Percentiles rank a stretch among this genome's conserved stretches.
Conservation (phyloP, 2,329 filamentous ascomycete genomes). For the Eurotiales sp. region DNA sequence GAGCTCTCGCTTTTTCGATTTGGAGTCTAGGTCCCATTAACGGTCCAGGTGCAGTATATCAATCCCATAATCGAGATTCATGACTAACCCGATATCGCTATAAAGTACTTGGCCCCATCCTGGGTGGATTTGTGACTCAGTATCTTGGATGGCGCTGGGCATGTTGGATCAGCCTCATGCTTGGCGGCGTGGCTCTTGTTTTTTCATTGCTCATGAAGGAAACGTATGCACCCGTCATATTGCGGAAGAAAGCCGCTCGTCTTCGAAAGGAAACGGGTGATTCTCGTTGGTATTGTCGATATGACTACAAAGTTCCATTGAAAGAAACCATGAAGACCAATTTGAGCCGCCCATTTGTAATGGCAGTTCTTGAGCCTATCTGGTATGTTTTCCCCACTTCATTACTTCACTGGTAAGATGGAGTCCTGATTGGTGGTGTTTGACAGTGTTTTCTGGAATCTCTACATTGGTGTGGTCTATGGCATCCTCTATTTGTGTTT, state of each 20-base stretch:
- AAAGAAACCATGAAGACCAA: slow-evolving; percentile 67
- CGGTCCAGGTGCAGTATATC: slow-evolving; percentile 61
- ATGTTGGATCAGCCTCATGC: slow-evolving; percentile 64
- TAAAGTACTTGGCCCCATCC: slow-evolving; percentile 59
- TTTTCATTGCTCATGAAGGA: slow-evolving; percentile 59
- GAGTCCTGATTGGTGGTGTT: slow-evolving; percentile 11
- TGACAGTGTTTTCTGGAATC: slow-evolving; percentile 66
- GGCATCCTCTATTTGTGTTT: slow-evolving; percentile 87
- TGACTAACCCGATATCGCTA: neutral
- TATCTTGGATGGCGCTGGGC: slow-evolving; percentile 81
- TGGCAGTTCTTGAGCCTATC: slow-evolving; percentile 79
- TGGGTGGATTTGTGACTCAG: slow-evolving; percentile 73
- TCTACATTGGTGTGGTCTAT: slow-evolving; percentile 73
- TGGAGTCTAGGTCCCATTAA: slow-evolving; percentile 85
- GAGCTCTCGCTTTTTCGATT: slow-evolving; percentile 76
- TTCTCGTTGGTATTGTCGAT: slow-evolving; percentile 71
- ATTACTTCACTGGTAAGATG: neutral
- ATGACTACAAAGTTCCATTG: slow-evolving; percentile 68
- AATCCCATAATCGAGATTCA: no score
- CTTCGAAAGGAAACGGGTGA: slow-evolving; percentile 67
- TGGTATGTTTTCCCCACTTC: slow-evolving; percentile 50
- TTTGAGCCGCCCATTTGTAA: slow-evolving; percentile 70
- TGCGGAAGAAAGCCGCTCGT: slow-evolving; percentile 59
- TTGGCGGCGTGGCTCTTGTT: slow-evolving; percentile 56
- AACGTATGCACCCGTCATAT: slow-evolving; percentile 67